Evolutionary conservation across 345 rosid genomes (phyloP).

Genomic region (Conringia planisiliqua): DNA sequence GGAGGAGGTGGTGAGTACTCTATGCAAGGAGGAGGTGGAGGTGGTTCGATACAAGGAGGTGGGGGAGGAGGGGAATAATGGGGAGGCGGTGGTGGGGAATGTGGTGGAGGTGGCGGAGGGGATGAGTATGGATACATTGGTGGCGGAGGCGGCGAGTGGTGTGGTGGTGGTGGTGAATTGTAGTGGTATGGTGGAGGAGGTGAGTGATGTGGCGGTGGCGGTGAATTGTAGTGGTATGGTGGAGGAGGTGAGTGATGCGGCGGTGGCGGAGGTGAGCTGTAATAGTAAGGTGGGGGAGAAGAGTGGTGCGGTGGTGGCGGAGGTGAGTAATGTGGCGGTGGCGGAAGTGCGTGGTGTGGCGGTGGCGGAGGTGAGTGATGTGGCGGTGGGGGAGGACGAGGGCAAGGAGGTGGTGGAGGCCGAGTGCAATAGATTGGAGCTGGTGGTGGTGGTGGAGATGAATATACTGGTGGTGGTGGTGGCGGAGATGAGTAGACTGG

Average conservation of each 20-base stretch:
- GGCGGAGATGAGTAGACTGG: constrained; percentile 23
- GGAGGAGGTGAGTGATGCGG: constrained; percentile 49
- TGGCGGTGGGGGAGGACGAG: constrained; percentile 21
- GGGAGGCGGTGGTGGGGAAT: constrained; percentile 54
- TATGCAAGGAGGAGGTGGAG: constrained; percentile 56
- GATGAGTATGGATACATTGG: constrained; percentile 23
- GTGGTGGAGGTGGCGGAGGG: constrained; percentile 31
- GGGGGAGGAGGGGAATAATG: constrained; percentile 47
- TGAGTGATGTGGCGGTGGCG: constrained; percentile 48
- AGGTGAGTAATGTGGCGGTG: constrained; percentile 39
- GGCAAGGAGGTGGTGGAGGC: constrained; percentile 30
- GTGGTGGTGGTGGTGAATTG: constrained; percentile 24
- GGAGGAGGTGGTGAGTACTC: constrained; percentile 56
- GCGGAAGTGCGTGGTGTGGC: constrained; percentile 24
- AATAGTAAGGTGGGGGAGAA: constrained; percentile 20
- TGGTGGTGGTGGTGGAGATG: constrained; percentile 23
- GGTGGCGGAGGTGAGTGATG: not conserved
- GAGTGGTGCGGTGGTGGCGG: constrained; percentile 43
- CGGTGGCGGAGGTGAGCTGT: constrained; percentile 26
- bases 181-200: constrained; percentile 22
- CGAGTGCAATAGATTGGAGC: constrained; percentile 32
- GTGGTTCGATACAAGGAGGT: constrained; percentile 56
- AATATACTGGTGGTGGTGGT: constrained; percentile 32
- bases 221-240: constrained; percentile 34
- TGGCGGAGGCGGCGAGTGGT: constrained; percentile 50